Conservation (phyloP, 805 yeast species). For the Wickerhamomyces pijperi region DNA sequence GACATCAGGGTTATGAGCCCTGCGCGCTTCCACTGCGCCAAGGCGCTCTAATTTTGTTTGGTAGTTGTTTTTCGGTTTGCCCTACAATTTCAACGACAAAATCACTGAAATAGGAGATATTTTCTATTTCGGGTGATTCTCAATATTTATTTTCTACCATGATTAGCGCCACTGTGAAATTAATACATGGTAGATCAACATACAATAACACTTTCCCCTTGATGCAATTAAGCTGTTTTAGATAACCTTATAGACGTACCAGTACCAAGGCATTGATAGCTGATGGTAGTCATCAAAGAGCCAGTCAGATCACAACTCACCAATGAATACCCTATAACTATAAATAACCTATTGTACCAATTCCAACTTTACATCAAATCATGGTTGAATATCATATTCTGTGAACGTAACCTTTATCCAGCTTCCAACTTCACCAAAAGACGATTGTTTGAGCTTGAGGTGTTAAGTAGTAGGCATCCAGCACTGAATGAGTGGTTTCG, state of each 20-base stretch:
- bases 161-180: too few relatives aligned
- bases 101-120: too few relatives aligned
- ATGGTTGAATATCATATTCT: constrained; percentile 24
- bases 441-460: constrained; percentile 30
- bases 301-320: constrained; percentile 1
- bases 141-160: too few relatives aligned
- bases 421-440: constrained; percentile 22
- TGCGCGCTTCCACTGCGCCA: constrained; percentile 99
- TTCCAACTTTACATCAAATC: constrained; percentile 22
- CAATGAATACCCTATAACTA: constrained; percentile 4
- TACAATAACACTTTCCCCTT: too few relatives aligned
- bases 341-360: constrained; percentile 6
- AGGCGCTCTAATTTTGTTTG: constrained; percentile 66
- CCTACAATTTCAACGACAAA: too few relatives aligned
- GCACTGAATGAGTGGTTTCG: constrained; percentile 14
- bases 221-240: too few relatives aligned
- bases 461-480: constrained; percentile 37
- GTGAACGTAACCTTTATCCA: constrained; percentile 28
- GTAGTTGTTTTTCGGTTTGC: too few relatives aligned
- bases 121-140: neutral
- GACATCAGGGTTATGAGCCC: constrained; percentile 99
- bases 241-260: too few relatives aligned
- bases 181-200: too few relatives aligned
- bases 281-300: neutral
- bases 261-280: too few relatives aligned